Evolutionary conservation across 108 stramenopile genomes (phyloP).

Genomic region (Discostella stelligeroides): DNA sequence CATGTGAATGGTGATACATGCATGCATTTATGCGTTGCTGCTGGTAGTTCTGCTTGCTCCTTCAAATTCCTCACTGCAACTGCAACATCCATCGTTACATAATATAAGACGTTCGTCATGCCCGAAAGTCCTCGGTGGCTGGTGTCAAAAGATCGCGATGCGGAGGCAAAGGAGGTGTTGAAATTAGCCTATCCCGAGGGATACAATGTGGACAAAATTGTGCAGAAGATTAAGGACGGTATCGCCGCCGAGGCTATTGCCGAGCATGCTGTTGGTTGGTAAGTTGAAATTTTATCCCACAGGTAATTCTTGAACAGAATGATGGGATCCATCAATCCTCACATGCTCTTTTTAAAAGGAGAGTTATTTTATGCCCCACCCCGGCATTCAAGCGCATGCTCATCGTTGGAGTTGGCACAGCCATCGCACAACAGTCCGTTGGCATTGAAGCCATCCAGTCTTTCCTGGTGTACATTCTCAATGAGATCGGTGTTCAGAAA

Average conservation of each 20-base stretch:
- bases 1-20: not conserved
- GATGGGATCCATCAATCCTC: too few relatives aligned
- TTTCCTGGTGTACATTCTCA: conserved; percentile 76
- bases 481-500: conserved; percentile 70
- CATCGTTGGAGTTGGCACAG: conserved; percentile 78
- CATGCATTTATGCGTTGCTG: too few relatives aligned
- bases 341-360: conserved; percentile 1
- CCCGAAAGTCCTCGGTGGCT: conserved; percentile 94
- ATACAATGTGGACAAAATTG: conserved; percentile 54
- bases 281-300: not conserved
- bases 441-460: conserved; percentile 90
- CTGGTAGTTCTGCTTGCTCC: not conserved
- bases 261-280: conserved; percentile 79
- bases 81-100: too few relatives aligned
- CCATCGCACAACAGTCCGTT: conserved; percentile 84
- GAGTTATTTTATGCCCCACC: conserved; percentile 72
- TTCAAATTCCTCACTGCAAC: too few relatives aligned
- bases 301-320: too few relatives aligned
- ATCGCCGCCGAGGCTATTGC: conserved; percentile 65
- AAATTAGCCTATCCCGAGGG: conserved; percentile 66
- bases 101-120: conserved; percentile 71
- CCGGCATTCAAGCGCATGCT: conserved; percentile 84
- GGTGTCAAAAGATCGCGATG: conserved; percentile 60
- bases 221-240: conserved; percentile 73
- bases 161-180: conserved; percentile 63